Evolutionary conservation across 179 eudicot genomes (phyloP).

Genomic region (Amaranthus tricolor): DNA sequence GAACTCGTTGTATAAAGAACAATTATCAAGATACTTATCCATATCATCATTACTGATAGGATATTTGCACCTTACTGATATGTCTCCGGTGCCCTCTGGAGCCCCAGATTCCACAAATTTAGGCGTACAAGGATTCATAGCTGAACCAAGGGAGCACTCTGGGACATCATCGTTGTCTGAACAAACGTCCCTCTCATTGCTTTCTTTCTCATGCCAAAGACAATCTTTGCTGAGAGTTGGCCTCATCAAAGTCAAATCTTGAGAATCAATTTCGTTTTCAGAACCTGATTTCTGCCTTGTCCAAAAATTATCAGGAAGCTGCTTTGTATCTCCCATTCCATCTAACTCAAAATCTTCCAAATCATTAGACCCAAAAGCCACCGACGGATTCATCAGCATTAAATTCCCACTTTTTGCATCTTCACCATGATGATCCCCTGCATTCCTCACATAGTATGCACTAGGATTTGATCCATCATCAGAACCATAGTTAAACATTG

Average conservation of each 20-base stretch:
- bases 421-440: slow-evolving; percentile 21
- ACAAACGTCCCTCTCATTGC: slow-evolving; percentile 23
- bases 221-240: slow-evolving; percentile 20
- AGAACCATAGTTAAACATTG: slow-evolving; percentile 68
- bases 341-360: slow-evolving; percentile 78
- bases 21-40: slow-evolving; percentile 39
- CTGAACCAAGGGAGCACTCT: slow-evolving; percentile 26
- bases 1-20: slow-evolving; percentile 36
- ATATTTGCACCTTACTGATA: slow-evolving; percentile 29
- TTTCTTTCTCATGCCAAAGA: slow-evolving; percentile 28
- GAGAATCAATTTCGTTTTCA: slow-evolving; percentile 24
- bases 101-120: slow-evolving; percentile 26
- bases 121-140: slow-evolving; percentile 22
- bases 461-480: slow-evolving; percentile 51
- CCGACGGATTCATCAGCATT: slow-evolving; percentile 59
- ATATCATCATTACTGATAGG: slow-evolving; percentile 33
- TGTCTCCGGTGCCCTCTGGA: slow-evolving; percentile 22
- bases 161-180: slow-evolving; percentile 23
- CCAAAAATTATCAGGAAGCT: slow-evolving; percentile 35
- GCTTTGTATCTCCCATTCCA: slow-evolving; percentile 30
- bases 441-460: slow-evolving; percentile 35
- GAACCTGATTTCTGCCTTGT: slow-evolving; percentile 23
- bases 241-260: slow-evolving; percentile 27
- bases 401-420: slow-evolving; percentile 32
- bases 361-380: slow-evolving; percentile 85